These are phyloP conservation scores for Onygenales sp. DNA, from an alignment of 2,329 filamentous ascomycete species.

Conservation along the genomic window DNA sequence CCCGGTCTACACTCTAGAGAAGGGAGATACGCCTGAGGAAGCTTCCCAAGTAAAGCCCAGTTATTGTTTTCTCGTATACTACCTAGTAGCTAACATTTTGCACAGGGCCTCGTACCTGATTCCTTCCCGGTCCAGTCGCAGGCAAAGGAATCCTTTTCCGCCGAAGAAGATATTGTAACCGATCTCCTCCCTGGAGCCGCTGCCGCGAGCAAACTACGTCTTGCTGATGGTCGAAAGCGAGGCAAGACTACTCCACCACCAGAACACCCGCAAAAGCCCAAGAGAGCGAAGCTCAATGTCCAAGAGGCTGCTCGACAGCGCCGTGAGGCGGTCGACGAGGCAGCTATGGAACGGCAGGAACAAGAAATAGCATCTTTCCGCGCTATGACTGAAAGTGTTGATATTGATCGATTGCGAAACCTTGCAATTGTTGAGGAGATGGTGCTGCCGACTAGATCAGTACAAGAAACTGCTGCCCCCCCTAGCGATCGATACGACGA, in stretches of 20 bases:
- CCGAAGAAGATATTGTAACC: conserved; percentile 53
- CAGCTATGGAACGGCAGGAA: conserved; percentile 46
- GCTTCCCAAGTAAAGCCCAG: conserved; percentile 7
- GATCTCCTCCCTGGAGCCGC: conserved; percentile 66
- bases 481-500: conserved; percentile 65
- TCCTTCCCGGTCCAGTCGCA: conserved; percentile 16
- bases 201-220: conserved; percentile 66
- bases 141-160: conserved; percentile 20
- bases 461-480: conserved; percentile 21
- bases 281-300: conserved; percentile 56
- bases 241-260: conserved; percentile 13
- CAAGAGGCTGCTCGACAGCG: conserved; percentile 51
- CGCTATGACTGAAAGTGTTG: conserved; percentile 51
- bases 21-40: conserved; percentile 10
- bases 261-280: conserved; percentile 32
- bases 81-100: conserved; percentile 1
- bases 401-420: conserved; percentile 62
- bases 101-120: conserved; percentile 4
- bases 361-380: conserved; percentile 58
- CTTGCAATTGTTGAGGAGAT: conserved; percentile 71
- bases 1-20: conserved; percentile 24
- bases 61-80: background rate
- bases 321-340: conserved; percentile 44
- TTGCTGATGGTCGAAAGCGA: conserved; percentile 47
- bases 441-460: conserved; percentile 40